A percentile compares a stretch with the other conserved stretches of the same genome.
Conservation (phyloP, 2,329 filamentous ascomycete genomes). For the Aureobasidium subglaciale region DNA sequence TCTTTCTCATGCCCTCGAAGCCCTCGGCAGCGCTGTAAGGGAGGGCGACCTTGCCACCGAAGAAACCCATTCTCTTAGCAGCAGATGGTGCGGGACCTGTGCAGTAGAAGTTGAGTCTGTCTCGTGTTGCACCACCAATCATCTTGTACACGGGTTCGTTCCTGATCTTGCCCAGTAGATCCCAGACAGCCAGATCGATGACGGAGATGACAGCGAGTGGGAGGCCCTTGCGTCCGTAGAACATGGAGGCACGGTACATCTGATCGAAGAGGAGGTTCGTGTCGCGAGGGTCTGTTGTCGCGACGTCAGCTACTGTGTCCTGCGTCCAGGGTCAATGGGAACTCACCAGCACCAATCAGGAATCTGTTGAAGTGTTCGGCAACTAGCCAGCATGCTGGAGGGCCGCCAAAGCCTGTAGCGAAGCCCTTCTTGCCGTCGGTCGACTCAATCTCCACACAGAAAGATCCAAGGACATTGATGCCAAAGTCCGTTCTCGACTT, state of each 20-base stretch:
- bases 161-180: constrained; percentile 81
- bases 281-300: constrained; percentile 68
- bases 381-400: constrained; percentile 88
- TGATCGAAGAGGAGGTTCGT: constrained; percentile 91
- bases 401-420: constrained; percentile 88
- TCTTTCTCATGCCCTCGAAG: constrained; percentile 72
- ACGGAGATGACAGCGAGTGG: constrained; percentile 88
- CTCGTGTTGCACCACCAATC: constrained; percentile 82
- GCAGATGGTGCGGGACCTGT: constrained; percentile 78
- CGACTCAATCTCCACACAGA: constrained; percentile 83
- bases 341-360: constrained; percentile 64
- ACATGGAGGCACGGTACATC: constrained; percentile 95
- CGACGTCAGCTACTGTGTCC: constrained; percentile 15
- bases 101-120: constrained; percentile 86
- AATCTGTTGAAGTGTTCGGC: constrained; percentile 92
- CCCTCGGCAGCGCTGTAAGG: constrained; percentile 88
- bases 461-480: constrained; percentile 90
- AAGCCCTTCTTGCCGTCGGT: constrained; percentile 89
- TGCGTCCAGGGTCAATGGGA: neutral
- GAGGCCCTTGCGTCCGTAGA: constrained; percentile 89
- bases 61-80: constrained; percentile 81
- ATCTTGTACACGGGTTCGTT: constrained; percentile 92
- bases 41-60: constrained; percentile 81
- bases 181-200: constrained; percentile 89
- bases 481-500: constrained; percentile 86